Evolutionary conservation across 2,329 filamentous ascomycete genomes (phyloP).

Genomic region (Talaromyces sp.): DNA sequence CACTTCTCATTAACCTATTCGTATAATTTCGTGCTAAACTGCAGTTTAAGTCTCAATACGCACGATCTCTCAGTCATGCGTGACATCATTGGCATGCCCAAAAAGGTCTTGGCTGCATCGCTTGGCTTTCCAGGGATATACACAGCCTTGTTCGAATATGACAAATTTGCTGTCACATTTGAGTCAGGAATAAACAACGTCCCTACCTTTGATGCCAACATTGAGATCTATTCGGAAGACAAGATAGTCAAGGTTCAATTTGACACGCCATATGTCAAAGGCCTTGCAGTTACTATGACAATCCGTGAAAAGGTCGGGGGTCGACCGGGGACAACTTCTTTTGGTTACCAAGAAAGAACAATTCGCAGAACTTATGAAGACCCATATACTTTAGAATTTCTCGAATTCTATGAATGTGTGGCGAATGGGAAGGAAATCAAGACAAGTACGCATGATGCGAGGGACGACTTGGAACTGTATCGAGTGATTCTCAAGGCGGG

Average conservation of each 20-base stretch:
- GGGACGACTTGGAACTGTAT: constrained; percentile 35
- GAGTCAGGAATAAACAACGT: constrained; percentile 51
- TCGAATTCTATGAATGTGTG: constrained; percentile 34
- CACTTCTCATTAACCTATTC: background rate
- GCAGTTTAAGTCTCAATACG: constrained; percentile 33
- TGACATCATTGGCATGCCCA: constrained; percentile 28
- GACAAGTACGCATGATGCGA: constrained; percentile 37
- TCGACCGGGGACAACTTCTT: background rate
- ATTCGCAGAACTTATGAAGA: constrained; percentile 45
- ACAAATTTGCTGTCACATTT: constrained; percentile 48
- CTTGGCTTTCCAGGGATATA: constrained; percentile 14
- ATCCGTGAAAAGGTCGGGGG: constrained; percentile 41
- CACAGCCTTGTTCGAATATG: constrained; percentile 27
- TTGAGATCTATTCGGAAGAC: constrained; percentile 42
- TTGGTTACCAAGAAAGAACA: constrained; percentile 29
- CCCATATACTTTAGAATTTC: constrained; percentile 39
- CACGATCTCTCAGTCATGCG: constrained; percentile 52
- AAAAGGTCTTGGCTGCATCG: background rate
- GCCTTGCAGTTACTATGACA: constrained; percentile 47
- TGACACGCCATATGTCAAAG: constrained; percentile 56
- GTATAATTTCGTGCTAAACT: background rate
- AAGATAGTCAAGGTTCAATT: constrained; percentile 51
- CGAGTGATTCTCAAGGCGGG: constrained; percentile 31
- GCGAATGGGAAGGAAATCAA: constrained; percentile 35
- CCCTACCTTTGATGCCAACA: constrained; percentile 30